These are phyloP conservation scores for Punica granatum DNA, from an alignment of 345 rosid genomes.

Conservation along the genomic window DNA sequence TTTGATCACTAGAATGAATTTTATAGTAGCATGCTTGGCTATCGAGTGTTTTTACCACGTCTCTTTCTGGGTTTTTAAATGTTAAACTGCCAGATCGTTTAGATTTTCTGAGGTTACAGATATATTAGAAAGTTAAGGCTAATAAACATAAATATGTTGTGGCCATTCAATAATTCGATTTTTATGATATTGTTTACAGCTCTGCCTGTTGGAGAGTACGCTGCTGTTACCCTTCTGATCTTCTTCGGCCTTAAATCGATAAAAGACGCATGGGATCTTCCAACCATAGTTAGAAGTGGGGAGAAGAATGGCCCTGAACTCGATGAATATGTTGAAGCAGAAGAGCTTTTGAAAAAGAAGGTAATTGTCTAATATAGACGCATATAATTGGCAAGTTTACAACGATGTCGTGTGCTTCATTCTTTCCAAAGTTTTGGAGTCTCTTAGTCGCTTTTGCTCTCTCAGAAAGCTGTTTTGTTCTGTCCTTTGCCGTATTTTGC, in stretches of 20 bases:
- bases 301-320: conserved; percentile 51
- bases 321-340: conserved; percentile 82
- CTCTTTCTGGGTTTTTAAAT: too few relatives aligned
- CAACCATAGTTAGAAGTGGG: conserved; percentile 48
- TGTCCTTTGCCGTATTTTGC: too few relatives aligned
- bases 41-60: too few relatives aligned
- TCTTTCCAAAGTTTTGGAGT: background rate
- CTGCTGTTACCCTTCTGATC: conserved; percentile 77
- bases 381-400: too few relatives aligned
- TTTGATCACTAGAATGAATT: too few relatives aligned
- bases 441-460: background rate
- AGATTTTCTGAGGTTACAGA: too few relatives aligned
- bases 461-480: background rate
- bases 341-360: conserved; percentile 90
- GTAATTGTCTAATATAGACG: conserved; percentile 22
- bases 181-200: conserved; percentile 33
- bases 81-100: too few relatives aligned
- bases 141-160: too few relatives aligned
- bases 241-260: conserved; percentile 95
- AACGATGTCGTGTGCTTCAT: background rate
- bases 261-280: conserved; percentile 96
- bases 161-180: background rate
- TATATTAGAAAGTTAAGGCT: too few relatives aligned
- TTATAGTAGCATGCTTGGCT: too few relatives aligned
- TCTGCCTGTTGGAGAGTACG: conserved; percentile 93